These are phyloP conservation scores for Fomitopsis schrenkii DNA, from an alignment of 1,284 basidiomycete genomes.

Conservation along the genomic window DNA sequence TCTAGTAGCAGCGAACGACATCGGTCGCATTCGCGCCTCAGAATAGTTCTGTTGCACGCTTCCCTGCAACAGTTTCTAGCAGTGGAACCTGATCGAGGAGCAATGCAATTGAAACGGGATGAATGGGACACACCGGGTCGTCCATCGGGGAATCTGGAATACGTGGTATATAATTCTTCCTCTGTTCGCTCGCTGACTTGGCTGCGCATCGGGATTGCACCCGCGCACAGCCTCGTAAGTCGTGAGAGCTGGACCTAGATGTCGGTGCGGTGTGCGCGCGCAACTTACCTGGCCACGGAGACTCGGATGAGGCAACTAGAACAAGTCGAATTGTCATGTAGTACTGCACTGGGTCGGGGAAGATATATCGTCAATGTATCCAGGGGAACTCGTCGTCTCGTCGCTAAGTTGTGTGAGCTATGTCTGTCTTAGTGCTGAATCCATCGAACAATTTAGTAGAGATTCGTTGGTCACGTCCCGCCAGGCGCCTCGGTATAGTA, in stretches of 20 bases:
- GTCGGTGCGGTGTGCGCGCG: not conserved
- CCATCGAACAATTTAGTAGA: too few relatives aligned
- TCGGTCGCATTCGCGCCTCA: not conserved
- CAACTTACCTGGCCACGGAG: not conserved
- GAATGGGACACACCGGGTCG: not conserved
- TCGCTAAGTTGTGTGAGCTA: too few relatives aligned
- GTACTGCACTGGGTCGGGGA: too few relatives aligned
- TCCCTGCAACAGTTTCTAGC: not conserved
- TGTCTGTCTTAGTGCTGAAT: too few relatives aligned
- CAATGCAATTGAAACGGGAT: not conserved
- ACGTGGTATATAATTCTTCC: not conserved
- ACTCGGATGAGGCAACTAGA: not conserved
- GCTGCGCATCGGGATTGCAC: not conserved
- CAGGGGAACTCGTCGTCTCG: too few relatives aligned
- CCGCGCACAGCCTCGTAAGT: not conserved
- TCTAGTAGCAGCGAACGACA: not conserved
- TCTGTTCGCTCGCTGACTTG: not conserved
- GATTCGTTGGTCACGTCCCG: too few relatives aligned
- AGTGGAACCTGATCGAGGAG: not conserved
- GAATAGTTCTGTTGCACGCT: not conserved
- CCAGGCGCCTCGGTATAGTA: too few relatives aligned
- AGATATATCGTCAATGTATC: too few relatives aligned
- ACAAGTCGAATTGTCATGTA: too few relatives aligned
- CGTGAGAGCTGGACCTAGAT: not conserved
- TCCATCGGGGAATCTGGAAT: not conserved